These are phyloP conservation scores for cucumber (Cucumis sativus) DNA, from an alignment of 306 rosid species.

Conservation along the genomic window DNA sequence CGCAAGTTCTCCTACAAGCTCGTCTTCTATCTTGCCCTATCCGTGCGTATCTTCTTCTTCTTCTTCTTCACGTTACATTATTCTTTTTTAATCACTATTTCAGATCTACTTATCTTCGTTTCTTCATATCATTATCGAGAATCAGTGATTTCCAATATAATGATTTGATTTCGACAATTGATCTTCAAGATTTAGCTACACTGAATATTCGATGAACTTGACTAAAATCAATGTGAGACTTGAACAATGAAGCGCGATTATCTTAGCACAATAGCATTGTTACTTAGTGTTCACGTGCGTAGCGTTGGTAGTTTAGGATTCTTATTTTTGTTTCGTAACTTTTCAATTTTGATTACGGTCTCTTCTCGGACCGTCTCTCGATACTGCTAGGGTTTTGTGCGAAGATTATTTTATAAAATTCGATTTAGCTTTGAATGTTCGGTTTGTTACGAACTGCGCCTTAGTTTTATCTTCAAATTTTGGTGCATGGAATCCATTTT, in stretches of 20 bases:
- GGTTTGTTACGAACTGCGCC: background rate
- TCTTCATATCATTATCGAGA: background rate
- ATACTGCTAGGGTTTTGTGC: background rate
- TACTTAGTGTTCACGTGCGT: background rate
- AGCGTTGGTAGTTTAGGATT: background rate
- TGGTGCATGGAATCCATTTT: background rate
- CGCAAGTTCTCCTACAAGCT: constrained; percentile 99
- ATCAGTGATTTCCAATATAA: background rate
- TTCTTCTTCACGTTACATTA: background rate
- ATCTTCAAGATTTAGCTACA: background rate
- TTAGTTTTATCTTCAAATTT: background rate
- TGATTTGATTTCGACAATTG: background rate
- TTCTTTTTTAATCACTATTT: background rate
- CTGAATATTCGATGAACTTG: background rate
- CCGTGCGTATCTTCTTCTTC: constrained; percentile 32
- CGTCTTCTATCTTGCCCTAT: constrained; percentile 89
- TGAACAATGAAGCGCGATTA: background rate
- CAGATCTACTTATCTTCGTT: constrained; percentile 12
- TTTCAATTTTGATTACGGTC: background rate
- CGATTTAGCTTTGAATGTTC: background rate
- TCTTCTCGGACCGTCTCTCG: background rate
- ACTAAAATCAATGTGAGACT: background rate
- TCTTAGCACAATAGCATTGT: background rate
- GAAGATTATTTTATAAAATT: background rate
- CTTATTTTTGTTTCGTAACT: background rate